Conservation (phyloP, 2,329 filamentous ascomycete species). For the Beauveria bassiana region DNA sequence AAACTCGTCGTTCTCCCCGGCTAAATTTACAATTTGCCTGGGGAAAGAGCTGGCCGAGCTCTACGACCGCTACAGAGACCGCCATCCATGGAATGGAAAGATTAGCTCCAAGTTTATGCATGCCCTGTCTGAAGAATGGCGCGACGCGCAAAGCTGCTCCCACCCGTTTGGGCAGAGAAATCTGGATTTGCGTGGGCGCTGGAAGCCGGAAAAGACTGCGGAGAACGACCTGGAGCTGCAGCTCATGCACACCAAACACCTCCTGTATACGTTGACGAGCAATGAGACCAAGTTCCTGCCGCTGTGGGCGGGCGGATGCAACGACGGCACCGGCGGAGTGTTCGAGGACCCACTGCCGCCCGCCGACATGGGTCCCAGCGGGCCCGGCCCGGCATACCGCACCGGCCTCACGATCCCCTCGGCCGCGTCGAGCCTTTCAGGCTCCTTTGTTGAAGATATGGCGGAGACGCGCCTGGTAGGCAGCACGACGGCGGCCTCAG, state of each 20-base stretch:
- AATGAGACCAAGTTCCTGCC: constrained; percentile 56
- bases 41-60: not conserved
- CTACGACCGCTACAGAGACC: not conserved
- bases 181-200: not conserved
- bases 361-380: constrained; percentile 36
- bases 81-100: not conserved
- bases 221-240: not conserved
- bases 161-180: not conserved
- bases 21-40: not conserved
- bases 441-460: constrained; percentile 29
- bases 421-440: constrained; percentile 24
- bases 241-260: constrained; percentile 31
- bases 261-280: constrained; percentile 45
- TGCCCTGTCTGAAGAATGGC: not conserved
- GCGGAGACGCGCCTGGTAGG: constrained; percentile 25
- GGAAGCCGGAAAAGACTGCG: not conserved
- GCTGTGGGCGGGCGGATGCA: constrained; percentile 53
- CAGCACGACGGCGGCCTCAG: constrained; percentile 26
- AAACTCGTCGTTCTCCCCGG: not conserved
- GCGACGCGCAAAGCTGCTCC: too few species aligned
- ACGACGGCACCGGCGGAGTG: constrained; percentile 45
- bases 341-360: constrained; percentile 35
- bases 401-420: constrained; percentile 34
- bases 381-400: constrained; percentile 39
- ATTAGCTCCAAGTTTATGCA: not conserved